Conservation (phyloP, 257 asterid genomes). For the Pogostemon cablin region DNA sequence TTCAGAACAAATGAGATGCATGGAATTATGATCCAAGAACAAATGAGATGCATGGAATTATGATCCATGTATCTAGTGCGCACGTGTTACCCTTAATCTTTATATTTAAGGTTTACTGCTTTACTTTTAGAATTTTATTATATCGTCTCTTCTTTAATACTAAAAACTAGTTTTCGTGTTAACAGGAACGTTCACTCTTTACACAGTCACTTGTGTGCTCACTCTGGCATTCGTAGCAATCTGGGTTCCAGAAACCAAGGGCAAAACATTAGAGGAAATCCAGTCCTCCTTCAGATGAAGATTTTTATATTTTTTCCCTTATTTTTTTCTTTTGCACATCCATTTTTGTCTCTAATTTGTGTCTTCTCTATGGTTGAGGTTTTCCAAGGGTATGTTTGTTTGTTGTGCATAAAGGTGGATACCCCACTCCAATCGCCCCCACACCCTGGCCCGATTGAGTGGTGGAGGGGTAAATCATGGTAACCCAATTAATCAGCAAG, state of each 20-base stretch:
- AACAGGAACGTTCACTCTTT: constrained; percentile 73
- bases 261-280: constrained; percentile 79
- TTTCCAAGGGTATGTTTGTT: background rate
- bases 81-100: too few species aligned
- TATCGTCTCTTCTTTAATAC: too few species aligned
- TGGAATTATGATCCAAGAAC: too few species aligned
- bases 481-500: too few species aligned
- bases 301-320: background rate
- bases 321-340: background rate
- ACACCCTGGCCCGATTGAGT: too few species aligned
- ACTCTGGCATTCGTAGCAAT: constrained; percentile 56
- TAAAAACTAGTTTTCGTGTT: background rate
- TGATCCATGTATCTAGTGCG: too few species aligned
- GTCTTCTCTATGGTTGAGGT: background rate
- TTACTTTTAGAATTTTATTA: too few species aligned
- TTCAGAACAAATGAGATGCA: too few species aligned
- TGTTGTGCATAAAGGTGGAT: background rate
- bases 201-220: constrained; percentile 45
- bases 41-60: too few species aligned
- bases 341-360: background rate
- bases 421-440: background rate
- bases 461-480: too few species aligned
- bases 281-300: constrained; percentile 69
- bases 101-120: too few species aligned
- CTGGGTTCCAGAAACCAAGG: constrained; percentile 88